Conservation (phyloP, 148 eudicot genomes). For the Euryodendron excelsum region DNA sequence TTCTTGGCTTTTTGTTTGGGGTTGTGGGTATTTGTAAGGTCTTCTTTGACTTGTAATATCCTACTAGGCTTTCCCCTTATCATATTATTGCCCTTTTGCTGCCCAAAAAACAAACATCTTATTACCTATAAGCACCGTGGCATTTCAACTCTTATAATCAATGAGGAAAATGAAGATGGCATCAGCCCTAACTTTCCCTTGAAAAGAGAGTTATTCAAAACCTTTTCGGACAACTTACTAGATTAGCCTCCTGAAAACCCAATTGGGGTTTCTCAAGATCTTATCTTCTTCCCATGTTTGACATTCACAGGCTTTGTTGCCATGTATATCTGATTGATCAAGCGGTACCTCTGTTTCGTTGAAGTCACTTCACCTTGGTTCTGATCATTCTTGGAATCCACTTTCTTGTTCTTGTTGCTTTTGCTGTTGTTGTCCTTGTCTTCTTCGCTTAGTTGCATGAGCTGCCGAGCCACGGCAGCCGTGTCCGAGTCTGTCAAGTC, state of each 20-base stretch:
- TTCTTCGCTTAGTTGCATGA: conserved; percentile 19
- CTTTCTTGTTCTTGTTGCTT: neutral
- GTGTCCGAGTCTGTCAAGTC: conserved; percentile 5
- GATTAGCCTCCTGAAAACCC: neutral
- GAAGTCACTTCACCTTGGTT: neutral
- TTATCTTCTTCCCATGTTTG: neutral
- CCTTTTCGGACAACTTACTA: too few species aligned
- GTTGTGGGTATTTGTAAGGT: too few species aligned
- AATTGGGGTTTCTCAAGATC: neutral
- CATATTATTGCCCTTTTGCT: too few species aligned
- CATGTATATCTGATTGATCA: conserved; percentile 11
- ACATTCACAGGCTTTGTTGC: neutral
- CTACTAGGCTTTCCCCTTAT: too few species aligned
- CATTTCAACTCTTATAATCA: too few species aligned
- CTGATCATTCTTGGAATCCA: neutral
- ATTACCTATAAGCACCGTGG: too few species aligned
- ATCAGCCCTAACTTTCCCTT: too few species aligned
- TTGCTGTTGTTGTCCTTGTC: neutral
- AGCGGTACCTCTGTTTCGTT: conserved; percentile 10
- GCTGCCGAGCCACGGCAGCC: conserved; percentile 16
- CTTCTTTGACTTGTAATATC: too few species aligned
- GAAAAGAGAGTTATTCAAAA: too few species aligned
- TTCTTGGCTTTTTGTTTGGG: too few species aligned
- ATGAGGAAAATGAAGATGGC: too few species aligned
- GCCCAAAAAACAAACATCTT: too few species aligned